Percentiles rank a stretch among this genome's conserved stretches.
Conservation (phyloP, 1,139 yeast genomes). For the Magnusiomyces ingens region DNA sequence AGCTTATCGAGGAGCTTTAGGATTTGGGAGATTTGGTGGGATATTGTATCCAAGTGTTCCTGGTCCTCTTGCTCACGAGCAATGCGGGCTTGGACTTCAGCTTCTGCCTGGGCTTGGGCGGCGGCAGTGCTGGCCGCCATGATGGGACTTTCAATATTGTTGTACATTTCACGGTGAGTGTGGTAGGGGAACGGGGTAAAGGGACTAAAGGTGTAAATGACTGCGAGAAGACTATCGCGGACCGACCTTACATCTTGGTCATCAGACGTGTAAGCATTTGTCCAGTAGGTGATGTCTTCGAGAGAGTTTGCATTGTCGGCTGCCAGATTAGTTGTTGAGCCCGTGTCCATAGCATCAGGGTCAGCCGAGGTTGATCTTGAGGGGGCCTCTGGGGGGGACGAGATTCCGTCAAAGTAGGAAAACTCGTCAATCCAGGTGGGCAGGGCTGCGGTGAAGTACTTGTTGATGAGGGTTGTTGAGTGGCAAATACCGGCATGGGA, state of each 20-base stretch:
- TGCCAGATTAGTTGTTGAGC: not conserved
- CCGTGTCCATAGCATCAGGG: not conserved
- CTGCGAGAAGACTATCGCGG: constrained; percentile 13
- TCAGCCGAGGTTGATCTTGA: not conserved
- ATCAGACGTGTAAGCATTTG: constrained; percentile 10
- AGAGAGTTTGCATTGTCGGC: not conserved
- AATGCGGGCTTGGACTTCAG: constrained; percentile 2
- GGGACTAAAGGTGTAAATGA: constrained; percentile 14
- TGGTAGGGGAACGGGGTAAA: not conserved
- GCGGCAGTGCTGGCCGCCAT: too few relatives aligned
- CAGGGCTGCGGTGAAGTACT: constrained; percentile 35
- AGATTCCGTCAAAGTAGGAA: constrained; percentile 14
- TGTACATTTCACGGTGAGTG: too few relatives aligned
- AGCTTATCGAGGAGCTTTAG: constrained; percentile 20
- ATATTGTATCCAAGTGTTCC: constrained; percentile 13
- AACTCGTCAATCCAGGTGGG: constrained; percentile 42
- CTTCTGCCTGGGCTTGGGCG: not conserved
- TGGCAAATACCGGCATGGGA: constrained; percentile 34
- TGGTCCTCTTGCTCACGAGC: not conserved
- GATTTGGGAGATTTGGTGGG: constrained; percentile 17
- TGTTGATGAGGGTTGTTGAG: constrained; percentile 30
- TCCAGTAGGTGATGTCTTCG: constrained; percentile 9
- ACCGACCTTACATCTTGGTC: constrained; percentile 15
- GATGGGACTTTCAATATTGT: not conserved
- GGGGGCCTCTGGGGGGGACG: not conserved